phyloP scores from a whole-genome alignment of 495 filamentous ascomycete genomes.

The Tirmania nivea region DNA sequence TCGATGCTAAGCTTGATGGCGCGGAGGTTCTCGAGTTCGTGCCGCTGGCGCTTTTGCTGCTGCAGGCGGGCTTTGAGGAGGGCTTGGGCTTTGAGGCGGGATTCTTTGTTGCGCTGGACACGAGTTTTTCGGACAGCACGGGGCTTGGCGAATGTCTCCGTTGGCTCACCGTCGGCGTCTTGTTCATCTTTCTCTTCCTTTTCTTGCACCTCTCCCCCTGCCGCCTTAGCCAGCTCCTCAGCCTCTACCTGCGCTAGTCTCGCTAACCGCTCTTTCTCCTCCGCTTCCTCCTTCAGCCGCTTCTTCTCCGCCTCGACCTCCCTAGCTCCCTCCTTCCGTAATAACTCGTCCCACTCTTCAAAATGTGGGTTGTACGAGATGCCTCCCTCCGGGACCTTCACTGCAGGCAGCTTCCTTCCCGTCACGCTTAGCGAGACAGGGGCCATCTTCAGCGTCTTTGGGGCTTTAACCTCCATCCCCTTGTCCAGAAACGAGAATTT shows the following conservation, averaged over 20 bases:
- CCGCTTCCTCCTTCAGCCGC: slow-evolving; percentile 43
- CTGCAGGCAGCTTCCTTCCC: slow-evolving; percentile 56
- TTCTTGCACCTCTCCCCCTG: slow-evolving; percentile 53
- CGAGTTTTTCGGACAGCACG: slow-evolving; percentile 63
- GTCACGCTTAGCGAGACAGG: slow-evolving; percentile 60
- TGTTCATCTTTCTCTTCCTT: slow-evolving; percentile 75
- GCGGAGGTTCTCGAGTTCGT: slow-evolving; percentile 42
- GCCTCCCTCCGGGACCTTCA: slow-evolving; percentile 53
- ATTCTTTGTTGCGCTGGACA: slow-evolving; percentile 64
- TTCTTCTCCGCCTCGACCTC: slow-evolving; percentile 62
- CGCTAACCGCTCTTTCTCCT: slow-evolving; percentile 16
- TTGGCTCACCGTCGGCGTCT: slow-evolving; percentile 40
- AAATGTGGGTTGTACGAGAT: slow-evolving; percentile 83
- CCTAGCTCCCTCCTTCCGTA: slow-evolving; percentile 50
- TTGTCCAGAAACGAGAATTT: slow-evolving; percentile 40
- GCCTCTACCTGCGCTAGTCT: slow-evolving; percentile 15
- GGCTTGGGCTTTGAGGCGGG: slow-evolving; percentile 71
- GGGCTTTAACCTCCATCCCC: slow-evolving; percentile 42
- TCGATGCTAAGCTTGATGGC: slow-evolving; percentile 41
- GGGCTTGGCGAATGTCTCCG: slow-evolving; percentile 42
- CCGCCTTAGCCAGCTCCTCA: slow-evolving; percentile 27
- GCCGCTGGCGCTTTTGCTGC: slow-evolving; percentile 43
- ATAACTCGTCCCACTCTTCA: slow-evolving; percentile 55
- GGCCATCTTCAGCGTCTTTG: slow-evolving; percentile 49
- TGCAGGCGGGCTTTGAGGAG: slow-evolving; percentile 45